phyloP scores from a whole-genome alignment of 768 basidiomycete genomes.

The Candolleomyces eurysporus region DNA sequence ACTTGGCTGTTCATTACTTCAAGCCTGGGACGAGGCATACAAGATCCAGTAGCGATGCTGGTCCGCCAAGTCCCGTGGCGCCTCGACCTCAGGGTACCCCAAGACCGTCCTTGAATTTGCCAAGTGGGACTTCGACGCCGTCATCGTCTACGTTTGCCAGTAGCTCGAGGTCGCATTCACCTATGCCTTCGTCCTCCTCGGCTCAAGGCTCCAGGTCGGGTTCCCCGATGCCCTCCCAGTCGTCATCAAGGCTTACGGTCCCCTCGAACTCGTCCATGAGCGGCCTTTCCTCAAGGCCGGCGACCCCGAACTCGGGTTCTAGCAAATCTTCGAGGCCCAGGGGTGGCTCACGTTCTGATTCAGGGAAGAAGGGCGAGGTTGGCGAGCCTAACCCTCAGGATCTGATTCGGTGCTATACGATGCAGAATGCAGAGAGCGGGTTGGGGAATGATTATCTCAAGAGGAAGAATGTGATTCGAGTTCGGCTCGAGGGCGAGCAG shows the following conservation, averaged over 20 bases:
- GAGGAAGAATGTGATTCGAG: slow-evolving; percentile 89
- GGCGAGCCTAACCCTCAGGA: slow-evolving; percentile 47
- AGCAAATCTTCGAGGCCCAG: neutral
- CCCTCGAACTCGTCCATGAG: slow-evolving; percentile 5
- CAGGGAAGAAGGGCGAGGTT: slow-evolving; percentile 17
- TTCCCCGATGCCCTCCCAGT: neutral
- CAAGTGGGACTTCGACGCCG: slow-evolving; percentile 24
- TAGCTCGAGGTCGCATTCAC: neutral
- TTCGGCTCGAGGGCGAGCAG: slow-evolving; percentile 93
- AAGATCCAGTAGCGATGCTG: slow-evolving; percentile 39
- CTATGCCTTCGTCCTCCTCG: slow-evolving; percentile 6
- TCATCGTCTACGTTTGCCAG: slow-evolving; percentile 1
- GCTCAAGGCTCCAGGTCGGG: neutral
- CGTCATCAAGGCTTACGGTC: neutral
- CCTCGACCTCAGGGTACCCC: slow-evolving; percentile 9
- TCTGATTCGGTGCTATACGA: slow-evolving; percentile 69
- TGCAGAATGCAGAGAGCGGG: slow-evolving; percentile 92
- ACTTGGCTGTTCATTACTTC: slow-evolving; percentile 41
- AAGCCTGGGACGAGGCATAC: slow-evolving; percentile 39
- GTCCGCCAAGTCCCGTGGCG: slow-evolving; percentile 4
- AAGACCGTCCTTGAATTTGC: slow-evolving; percentile 32
- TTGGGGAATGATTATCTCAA: slow-evolving; percentile 94
- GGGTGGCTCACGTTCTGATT: slow-evolving; percentile 1
- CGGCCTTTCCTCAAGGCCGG: slow-evolving; percentile 8
- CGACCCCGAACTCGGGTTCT: slow-evolving; percentile 9